Evolutionary conservation across 208 protist species (phyloP).

Genomic region (Perkinsela sp.): DNA sequence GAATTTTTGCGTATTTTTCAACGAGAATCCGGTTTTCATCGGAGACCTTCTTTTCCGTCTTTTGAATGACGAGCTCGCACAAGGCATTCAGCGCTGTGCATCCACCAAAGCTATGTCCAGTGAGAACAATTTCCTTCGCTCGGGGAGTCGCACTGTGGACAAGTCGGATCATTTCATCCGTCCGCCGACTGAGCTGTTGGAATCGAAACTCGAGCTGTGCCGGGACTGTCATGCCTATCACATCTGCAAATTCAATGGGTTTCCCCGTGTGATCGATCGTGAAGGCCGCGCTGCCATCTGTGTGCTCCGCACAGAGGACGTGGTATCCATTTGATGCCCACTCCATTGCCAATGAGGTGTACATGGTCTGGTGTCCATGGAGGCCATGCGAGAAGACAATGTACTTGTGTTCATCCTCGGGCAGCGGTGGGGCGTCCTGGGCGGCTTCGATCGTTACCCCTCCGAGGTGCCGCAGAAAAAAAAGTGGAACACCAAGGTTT

Average conservation of each 20-base stretch:
- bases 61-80: not conserved
- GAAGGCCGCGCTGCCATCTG: constrained; percentile 33
- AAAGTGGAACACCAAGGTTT: not conserved
- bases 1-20: not conserved
- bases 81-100: not conserved
- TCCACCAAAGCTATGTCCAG: not conserved
- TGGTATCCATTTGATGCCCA: constrained; percentile 26
- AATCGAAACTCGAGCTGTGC: not conserved
- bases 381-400: constrained; percentile 50
- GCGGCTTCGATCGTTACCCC: not conserved
- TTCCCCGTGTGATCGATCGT: constrained; percentile 13
- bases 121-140: not conserved
- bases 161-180: not conserved
- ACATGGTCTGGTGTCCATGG: constrained; percentile 17
- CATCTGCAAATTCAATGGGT: not conserved
- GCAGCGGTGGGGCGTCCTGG: not conserved
- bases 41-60: not conserved
- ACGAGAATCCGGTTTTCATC: not conserved
- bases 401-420: not conserved
- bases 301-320: constrained; percentile 30
- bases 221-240: not conserved
- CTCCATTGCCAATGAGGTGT: constrained; percentile 24
- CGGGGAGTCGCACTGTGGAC: not conserved
- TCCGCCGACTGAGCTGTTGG: not conserved
- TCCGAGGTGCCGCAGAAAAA: not conserved